These are phyloP conservation scores for Leccinum boreale DNA, from an alignment of 768 basidiomycete species.

Conservation along the genomic window DNA sequence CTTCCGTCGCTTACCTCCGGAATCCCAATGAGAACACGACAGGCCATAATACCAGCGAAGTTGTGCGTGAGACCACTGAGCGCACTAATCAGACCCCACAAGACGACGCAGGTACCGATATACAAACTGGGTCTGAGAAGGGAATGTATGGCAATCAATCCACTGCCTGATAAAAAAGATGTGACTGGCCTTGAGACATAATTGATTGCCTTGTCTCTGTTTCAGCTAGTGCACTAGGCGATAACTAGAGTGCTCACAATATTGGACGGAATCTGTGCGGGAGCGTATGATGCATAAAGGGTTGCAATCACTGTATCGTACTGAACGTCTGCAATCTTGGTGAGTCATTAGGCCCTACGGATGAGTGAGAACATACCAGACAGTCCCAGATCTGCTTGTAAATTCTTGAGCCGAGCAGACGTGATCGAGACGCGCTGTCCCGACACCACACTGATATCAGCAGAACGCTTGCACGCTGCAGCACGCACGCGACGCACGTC, in stretches of 20 bases:
- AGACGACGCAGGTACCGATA: slow-evolving; percentile 38
- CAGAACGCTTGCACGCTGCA: background rate
- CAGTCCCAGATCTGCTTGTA: background rate
- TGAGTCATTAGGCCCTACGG: background rate
- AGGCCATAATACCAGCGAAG: slow-evolving; percentile 39
- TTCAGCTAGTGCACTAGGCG: background rate
- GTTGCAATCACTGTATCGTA: background rate
- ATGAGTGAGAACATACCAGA: background rate
- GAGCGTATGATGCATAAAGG: background rate
- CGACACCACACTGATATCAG: background rate
- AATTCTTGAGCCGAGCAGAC: background rate
- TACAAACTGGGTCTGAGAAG: slow-evolving; percentile 56
- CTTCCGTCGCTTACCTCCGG: slow-evolving; percentile 43
- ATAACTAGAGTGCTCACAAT: background rate
- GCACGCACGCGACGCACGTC: slow-evolving; percentile 39
- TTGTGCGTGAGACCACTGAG: slow-evolving; percentile 59
- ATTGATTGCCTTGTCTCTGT: slow-evolving; percentile 45
- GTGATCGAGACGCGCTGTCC: background rate
- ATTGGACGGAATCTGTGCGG: slow-evolving; percentile 14
- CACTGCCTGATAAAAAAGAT: background rate
- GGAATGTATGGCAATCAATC: background rate
- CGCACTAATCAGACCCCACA: slow-evolving; percentile 64
- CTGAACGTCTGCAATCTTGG: slow-evolving; percentile 31
- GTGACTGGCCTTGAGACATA: slow-evolving; percentile 43
- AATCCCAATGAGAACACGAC: slow-evolving; percentile 53